Base-by-base conservation (phyloP, 2,329 filamentous ascomycete species). In the Tolypocladium ophioglossoides region DNA sequence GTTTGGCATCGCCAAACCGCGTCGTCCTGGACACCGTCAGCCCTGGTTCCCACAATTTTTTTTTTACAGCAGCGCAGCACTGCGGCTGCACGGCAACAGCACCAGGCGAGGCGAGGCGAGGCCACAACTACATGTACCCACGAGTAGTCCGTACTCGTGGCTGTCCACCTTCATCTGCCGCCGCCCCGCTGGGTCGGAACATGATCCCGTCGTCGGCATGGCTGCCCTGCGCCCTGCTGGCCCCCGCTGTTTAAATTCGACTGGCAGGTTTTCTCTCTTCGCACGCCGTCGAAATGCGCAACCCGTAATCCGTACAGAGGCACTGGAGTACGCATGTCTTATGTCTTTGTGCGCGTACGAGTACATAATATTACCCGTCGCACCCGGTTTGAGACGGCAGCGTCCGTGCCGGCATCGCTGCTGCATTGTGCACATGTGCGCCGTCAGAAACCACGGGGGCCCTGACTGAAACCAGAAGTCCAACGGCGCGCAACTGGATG, bases 181-280 rank as follows among this genome's bases (percentile, higher is more conserved):
- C 47, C 27, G 52, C 52, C 52, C 52, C 52, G 47, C 52, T 27
- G 46, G 52, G 46, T 14, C 44, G 46, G 52, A 38, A 53, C 30
- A 24, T 11, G 22, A 48, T 30, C 20, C n/a, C 27, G 41, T n/a
- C 24, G 8, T 27, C 41, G 14, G 41, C 41, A 27, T 46, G 41
- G 41, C 27, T 27, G 27, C 27, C 27, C 27, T n/a, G 14, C 24
- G 41, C 41, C 41, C 41, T 46, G 41, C 22, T 46, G 41, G 41
- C 39, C 39, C 39, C 20, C 39, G 12, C 22, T 20, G 41, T 46
- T n/a, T n/a, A n/a, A 14, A 44, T 44, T 44, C 40, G 10, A 14
- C 12, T 27, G n/a, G 41, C 24, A 18, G 30, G 30, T 30, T 44
- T 44, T 16, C 16, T 10, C 24, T 46, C 24, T 30, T n/a, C 9